These are phyloP conservation scores for Solanum tacnaense DNA, from an alignment of 257 asterid genomes.

Conservation along the genomic window DNA sequence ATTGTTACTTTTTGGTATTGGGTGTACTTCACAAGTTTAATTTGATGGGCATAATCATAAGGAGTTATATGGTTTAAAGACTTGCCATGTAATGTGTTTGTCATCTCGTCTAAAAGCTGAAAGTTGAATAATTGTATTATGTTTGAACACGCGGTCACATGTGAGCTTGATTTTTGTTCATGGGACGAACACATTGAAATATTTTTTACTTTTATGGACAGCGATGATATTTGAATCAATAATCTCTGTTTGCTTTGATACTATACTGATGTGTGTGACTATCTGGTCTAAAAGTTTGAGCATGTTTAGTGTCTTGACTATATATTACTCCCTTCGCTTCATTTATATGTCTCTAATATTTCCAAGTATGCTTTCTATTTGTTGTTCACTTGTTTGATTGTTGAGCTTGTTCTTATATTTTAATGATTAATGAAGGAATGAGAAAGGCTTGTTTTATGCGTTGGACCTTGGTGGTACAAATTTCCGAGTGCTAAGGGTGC, in stretches of 20 bases:
- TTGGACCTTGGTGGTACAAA: conserved; percentile 88
- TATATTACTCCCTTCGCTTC: neutral
- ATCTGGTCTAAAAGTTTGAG: neutral
- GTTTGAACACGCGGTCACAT: neutral
- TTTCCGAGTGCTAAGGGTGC: conserved; percentile 71
- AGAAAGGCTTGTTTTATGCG: conserved; percentile 68
- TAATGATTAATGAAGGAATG: conserved; percentile 30
- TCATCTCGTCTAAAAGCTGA: neutral
- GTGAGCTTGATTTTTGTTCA: neutral
- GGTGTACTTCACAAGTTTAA: neutral
- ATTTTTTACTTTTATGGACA: neutral
- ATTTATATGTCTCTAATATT: neutral
- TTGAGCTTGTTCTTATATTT: neutral
- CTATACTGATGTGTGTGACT: neutral
- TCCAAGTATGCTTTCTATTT: neutral
- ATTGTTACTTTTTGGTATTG: neutral
- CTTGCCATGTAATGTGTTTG: neutral
- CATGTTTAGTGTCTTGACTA: neutral
- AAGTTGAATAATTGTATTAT: neutral
- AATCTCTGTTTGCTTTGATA: neutral
- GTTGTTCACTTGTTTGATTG: neutral
- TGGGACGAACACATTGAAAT: neutral
- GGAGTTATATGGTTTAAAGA: neutral
- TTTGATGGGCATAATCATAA: neutral
- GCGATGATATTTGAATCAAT: neutral